phyloP scores from a whole-genome alignment of 1,284 basidiomycete genomes.

The Malassezia japonica region DNA sequence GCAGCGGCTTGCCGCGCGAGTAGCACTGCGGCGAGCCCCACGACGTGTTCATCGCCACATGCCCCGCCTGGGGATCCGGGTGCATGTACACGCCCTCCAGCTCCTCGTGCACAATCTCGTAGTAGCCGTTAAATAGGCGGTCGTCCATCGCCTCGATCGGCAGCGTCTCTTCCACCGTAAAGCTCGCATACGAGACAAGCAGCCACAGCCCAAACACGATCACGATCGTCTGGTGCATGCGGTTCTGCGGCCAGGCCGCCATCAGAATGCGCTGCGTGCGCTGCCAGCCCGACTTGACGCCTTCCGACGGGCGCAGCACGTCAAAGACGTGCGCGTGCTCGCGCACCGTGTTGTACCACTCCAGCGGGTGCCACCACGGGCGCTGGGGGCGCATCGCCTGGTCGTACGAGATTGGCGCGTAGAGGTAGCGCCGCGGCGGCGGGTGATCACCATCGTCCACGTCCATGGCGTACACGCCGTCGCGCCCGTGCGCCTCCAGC shows the following conservation, averaged over 20 bases:
- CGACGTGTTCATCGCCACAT: slow-evolving; percentile 1
- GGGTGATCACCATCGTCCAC: slow-evolving; percentile 1
- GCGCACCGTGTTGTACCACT: background rate
- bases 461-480: slow-evolving; percentile 4
- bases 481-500: background rate
- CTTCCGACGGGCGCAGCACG: slow-evolving; percentile 3
- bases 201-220: slow-evolving; percentile 11
- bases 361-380: slow-evolving; percentile 9
- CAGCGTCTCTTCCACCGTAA: background rate
- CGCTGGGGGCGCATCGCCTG: slow-evolving; percentile 12
- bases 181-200: slow-evolving; percentile 11
- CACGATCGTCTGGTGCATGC: slow-evolving; percentile 16
- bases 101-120: background rate
- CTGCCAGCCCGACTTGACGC: background rate
- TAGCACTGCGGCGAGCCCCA: slow-evolving; percentile 6
- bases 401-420: slow-evolving; percentile 17
- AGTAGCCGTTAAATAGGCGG: background rate
- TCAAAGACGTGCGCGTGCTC: slow-evolving; percentile 14
- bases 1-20: slow-evolving; percentile 10
- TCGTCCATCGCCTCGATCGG: slow-evolving; percentile 1
- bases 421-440: slow-evolving; percentile 8
- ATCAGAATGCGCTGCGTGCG: background rate
- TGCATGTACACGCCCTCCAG: background rate
- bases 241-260: slow-evolving; percentile 11
- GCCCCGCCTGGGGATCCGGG: slow-evolving; percentile 4